phyloP scores from a whole-genome alignment of 805 yeast species.

The Cyberlindnera subsufficiens region DNA sequence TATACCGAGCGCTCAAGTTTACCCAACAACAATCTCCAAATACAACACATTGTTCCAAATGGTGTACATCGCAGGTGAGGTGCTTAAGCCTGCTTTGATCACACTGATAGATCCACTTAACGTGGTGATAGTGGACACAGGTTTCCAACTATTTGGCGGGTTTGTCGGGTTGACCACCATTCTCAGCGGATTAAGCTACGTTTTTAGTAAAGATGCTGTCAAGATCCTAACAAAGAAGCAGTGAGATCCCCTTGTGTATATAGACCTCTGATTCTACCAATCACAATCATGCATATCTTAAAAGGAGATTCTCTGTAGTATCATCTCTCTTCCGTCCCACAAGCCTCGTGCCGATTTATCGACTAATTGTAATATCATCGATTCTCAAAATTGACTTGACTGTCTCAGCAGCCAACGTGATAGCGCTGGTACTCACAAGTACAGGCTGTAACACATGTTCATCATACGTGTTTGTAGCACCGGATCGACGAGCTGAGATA shows the following conservation, averaged over 20 bases:
- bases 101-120: conserved; percentile 28
- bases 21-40: conserved; percentile 81
- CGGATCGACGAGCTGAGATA: conserved; percentile 88
- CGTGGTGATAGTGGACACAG: conserved; percentile 18
- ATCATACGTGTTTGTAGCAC: conserved; percentile 82
- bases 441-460: conserved; percentile 98
- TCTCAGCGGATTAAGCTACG: conserved; percentile 72
- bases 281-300: not conserved
- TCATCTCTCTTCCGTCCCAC: not conserved
- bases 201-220: conserved; percentile 65
- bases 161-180: conserved; percentile 67
- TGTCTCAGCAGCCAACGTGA: conserved; percentile 91
- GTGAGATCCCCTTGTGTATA: no score
- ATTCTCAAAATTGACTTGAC: conserved; percentile 94
- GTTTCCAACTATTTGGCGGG: conserved; percentile 38
- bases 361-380: conserved; percentile 92
- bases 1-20: conserved; percentile 78
- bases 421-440: conserved; percentile 88
- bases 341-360: conserved; percentile 33
- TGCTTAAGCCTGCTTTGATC: conserved; percentile 46
- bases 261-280: not conserved
- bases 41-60: conserved; percentile 89
- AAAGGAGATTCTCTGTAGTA: not conserved
- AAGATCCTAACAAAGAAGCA: conserved; percentile 33
- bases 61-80: conserved; percentile 70